Base-by-base conservation (phyloP, 2,329 filamentous ascomycete genomes). In the Paecilomyces sp. region DNA sequence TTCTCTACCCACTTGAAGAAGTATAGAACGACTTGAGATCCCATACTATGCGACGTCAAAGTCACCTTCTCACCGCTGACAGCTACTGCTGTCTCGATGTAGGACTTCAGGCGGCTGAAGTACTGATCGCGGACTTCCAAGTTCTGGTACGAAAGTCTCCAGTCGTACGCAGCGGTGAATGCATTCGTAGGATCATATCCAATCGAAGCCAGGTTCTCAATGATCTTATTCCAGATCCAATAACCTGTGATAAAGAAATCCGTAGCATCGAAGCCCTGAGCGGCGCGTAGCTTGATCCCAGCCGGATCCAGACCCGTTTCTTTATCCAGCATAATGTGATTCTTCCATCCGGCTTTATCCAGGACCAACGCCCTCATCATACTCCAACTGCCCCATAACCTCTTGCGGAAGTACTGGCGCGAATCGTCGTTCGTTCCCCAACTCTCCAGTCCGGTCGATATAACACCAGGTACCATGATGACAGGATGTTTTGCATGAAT, bases 201-300 rank as follows among this genome's bases (percentile, higher is more conserved):
- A 60, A 99, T 89, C 0, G 92, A 94, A 0, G 94, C 94, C 57
- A 99, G 80, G 70, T 99, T 99, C 77, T 99, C 94, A 56, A 99
- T 82, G 62, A 99, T 97, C 77, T 97, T 97, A 77, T 91, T 97
- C 92, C 92, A 97, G 62, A 99, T 97, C 94, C 94, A 99, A 77
- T 99, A 99, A 3, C 86, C 86, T 1, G 85, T 87, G 64, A 88
- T 87, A 65, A 80, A 80, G 70, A 99, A 99, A 76, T 99, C 94
- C 11, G 94, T 92, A 2, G 94, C 94, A 75, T 99, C 94, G 68
- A 99, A 99, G 1, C 94, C 94, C 73, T 97, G 94, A 0, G 94
- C 92, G 8, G 94, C 91, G 41, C 94, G 86, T 22, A 99, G 78
- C 78, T 97, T 97, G 68, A 97, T 86, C 12, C 88, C 87, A 0